Percentiles rank a stretch among this genome's conserved stretches.
These are phyloP conservation scores for Fusarium pseudograminearum DNA, from an alignment of 2,329 filamentous ascomycete genomes.

Conservation along the genomic window DNA sequence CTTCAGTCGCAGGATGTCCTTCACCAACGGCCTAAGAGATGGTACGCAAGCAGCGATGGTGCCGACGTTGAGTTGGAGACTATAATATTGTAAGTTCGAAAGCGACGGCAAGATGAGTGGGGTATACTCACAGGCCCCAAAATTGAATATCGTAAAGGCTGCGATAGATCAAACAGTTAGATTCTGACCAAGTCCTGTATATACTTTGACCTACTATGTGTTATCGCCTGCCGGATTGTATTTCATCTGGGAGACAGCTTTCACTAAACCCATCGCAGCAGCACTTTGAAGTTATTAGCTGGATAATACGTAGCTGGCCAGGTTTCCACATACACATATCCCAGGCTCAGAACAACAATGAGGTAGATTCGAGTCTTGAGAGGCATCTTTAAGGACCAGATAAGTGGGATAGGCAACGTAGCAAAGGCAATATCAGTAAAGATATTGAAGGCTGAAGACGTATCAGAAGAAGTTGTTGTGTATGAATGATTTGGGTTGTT, in stretches of 20 bases:
- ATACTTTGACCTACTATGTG: not conserved
- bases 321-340: not conserved
- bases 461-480: not conserved
- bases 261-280: not conserved
- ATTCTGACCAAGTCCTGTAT: too few species aligned
- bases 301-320: not conserved
- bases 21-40: not conserved
- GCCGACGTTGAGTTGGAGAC: not conserved
- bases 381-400: not conserved
- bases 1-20: not conserved
- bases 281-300: not conserved
- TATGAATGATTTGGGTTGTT: accelerated
- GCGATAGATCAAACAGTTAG: not conserved
- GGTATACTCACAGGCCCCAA: not conserved
- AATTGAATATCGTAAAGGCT: not conserved
- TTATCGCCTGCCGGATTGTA: not conserved
- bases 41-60: not conserved
- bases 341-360: not conserved
- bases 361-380: not conserved
- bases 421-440: not conserved
- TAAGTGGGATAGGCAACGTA: not conserved
- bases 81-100: not conserved
- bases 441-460: not conserved
- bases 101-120: too few species aligned
- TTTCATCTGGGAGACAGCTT: not conserved